Base-by-base conservation (phyloP, 176 grass and related monocot genomes). In the Bromus sterilis region DNA sequence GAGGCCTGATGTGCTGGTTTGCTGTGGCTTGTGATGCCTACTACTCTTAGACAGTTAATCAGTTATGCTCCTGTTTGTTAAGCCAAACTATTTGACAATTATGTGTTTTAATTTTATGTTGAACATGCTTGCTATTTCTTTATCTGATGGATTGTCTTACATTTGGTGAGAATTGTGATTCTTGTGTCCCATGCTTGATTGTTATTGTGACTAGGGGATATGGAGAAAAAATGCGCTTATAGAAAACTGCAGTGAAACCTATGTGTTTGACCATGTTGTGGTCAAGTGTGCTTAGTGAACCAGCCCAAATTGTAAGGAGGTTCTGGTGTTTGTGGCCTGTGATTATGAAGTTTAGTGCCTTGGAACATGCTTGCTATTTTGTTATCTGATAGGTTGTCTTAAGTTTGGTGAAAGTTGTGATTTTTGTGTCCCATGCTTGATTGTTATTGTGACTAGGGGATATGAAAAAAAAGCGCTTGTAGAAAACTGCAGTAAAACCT, bases 1-100 rank as follows among this genome's bases (percentile, higher is more conserved):
- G 88, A 90, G 48, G 82, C 91, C 2, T 93, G 68, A 86, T 78
- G 44, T 58, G 65, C 72, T 85, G 86, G 71, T 91, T 89, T 81
- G 57, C 21, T 76, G 18, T 66, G 46, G 26, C 56, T 63, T 42
- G 72, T 65, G 77, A 77, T 89, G 84, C 67, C 29, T 86, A 34
- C 71, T 78, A 35, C 37, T 83, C 49, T 83, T 86, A 86, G 79
- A 83, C 86, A 49, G 66, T 86, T 67, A 75, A 78, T 81, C 58
- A 78, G 23, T 74, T 69, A 58, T 82, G 58, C 7, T 79, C 75
- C 74, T 86, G 78, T 78, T 86, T 58, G 82, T 59, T 78, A 69
- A 82, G 82, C 83, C 29, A 78, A 74, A 83, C 53, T 74, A 86
- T 86, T 43, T 2, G 36, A 82, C 31, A 34, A 73, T 86, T 78